Evolutionary conservation across 257 asterid species (phyloP), one percentile per base, ranked within the genome.

Genomic region (Primulina eburnea): DNA sequence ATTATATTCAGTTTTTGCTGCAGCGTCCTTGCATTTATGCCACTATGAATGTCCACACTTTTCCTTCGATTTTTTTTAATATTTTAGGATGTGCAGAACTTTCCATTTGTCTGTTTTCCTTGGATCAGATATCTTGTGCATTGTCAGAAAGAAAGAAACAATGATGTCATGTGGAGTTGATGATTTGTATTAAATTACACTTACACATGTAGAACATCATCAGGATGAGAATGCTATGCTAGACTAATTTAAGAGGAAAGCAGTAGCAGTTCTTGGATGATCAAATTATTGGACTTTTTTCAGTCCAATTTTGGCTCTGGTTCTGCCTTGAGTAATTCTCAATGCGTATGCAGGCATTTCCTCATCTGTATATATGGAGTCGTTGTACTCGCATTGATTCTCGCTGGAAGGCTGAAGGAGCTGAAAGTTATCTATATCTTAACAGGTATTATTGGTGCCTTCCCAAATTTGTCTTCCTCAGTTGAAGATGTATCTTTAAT

Each of bases 331-430:
- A 17, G 62, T 33, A 64, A 60, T 71, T 47, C 55, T 68, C 34
- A 67, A 72, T 73, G 73, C 65, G 62, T 67, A 75, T 83, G 83
- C 92, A 90, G 99, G 99, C 99, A 94, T 84, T 89, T 89, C 12
- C 82, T 91, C 78, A 83, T 94, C 79, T 91, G 99, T 78, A 32
- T 85, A 5, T 94, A 94, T 74, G 99, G 97, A 73, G 73, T 88
- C 57, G 76, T 82, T 68, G 96, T 88, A 24, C 89, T 91, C 70
- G 90, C 66, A 7, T 81, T 94, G 71, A 64, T 94, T 80, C 90
- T 94, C 74, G 96, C 96, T 67, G 96, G 99, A 71, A 84, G 89
- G 73, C 73, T 94, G 88, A 91, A 86, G 82, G 97, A 94, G 38
- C 71, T 80, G 70, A 80, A 78, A 74, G 87, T 91, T 70, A 78